A percentile compares a stretch with the other conserved stretches of the same genome.
These are phyloP conservation scores for Russula olivacea DNA, from an alignment of 768 basidiomycete species.

Conservation along the genomic window DNA sequence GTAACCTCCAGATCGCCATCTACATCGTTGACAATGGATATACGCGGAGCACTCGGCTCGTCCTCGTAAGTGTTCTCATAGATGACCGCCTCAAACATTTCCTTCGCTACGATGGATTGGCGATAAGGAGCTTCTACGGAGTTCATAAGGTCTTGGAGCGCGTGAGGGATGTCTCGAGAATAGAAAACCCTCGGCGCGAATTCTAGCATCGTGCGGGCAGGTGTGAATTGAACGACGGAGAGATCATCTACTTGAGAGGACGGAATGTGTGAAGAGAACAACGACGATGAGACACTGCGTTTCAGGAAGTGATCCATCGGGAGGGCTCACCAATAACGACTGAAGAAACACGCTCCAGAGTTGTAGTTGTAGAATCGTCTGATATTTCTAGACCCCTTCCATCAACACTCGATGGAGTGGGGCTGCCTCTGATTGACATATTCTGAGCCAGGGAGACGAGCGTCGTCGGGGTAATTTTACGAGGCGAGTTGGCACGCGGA, in stretches of 20 bases:
- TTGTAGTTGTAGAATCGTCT: background rate
- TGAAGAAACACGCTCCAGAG: background rate
- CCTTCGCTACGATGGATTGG: conserved; percentile 40
- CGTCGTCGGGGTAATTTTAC: background rate
- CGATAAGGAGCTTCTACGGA: conserved; percentile 39
- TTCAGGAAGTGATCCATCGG: background rate
- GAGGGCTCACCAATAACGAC: background rate
- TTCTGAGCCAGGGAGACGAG: background rate
- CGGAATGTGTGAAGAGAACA: background rate
- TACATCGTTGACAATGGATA: conserved; percentile 61
- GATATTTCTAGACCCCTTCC: background rate
- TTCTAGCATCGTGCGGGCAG: conserved; percentile 21
- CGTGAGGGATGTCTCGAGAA: conserved; percentile 52
- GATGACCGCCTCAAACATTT: conserved; percentile 61
- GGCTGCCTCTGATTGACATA: background rate
- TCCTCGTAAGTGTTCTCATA: conserved; percentile 55
- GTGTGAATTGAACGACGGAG: conserved; percentile 17
- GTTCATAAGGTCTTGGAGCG: conserved; percentile 64
- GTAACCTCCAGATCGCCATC: conserved; percentile 51
- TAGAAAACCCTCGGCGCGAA: conserved; percentile 29
- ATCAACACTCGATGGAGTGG: background rate
- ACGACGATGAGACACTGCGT: background rate
- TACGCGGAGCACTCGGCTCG: conserved; percentile 63
- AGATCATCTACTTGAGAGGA: background rate
- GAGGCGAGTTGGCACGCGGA: background rate